A percentile compares a stretch with the other conserved stretches of the same genome.
Conservation (phyloP, 441 rosid genomes). For the Populus trichocarpa region DNA sequence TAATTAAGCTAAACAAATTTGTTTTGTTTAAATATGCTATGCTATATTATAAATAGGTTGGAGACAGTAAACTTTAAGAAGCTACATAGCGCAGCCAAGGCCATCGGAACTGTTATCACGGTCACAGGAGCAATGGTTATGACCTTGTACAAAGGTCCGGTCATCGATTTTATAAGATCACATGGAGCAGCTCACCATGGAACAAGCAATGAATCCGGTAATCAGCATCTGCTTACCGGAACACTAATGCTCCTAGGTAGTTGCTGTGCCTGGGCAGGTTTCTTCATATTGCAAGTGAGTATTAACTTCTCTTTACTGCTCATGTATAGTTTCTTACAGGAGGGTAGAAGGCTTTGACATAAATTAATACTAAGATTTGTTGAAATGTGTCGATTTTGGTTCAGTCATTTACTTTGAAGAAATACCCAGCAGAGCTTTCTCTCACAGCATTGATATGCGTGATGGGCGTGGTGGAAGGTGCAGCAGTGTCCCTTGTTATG, state of each 20-base stretch:
- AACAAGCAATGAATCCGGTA: conserved; percentile 23
- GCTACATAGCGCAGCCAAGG: conserved; percentile 63
- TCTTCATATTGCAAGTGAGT: conserved; percentile 81
- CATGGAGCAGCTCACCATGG: conserved; percentile 38
- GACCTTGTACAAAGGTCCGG: conserved; percentile 92
- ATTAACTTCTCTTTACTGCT: neutral
- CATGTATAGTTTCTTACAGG: neutral
- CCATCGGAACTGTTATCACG: conserved; percentile 70
- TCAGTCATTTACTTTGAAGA: conserved; percentile 76
- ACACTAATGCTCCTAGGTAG: conserved; percentile 64
- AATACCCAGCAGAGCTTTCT: conserved; percentile 92
- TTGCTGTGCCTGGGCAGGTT: conserved; percentile 67
- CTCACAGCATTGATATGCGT: conserved; percentile 70
- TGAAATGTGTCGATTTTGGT: neutral
- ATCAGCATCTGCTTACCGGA: conserved; percentile 63
- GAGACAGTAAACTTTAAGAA: conserved; percentile 67
- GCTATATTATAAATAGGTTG: conserved; percentile 34
- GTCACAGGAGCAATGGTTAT: conserved; percentile 87
- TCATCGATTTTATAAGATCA: conserved; percentile 44
- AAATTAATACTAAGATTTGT: neutral
- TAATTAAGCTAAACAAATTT: neutral
- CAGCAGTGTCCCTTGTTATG: conserved; percentile 52
- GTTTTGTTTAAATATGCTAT: neutral
- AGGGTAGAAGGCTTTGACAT: neutral
- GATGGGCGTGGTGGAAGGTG: conserved; percentile 68